A percentile compares a stretch with the other conserved stretches of the same genome.
These are phyloP conservation scores for Dendryphion nanum DNA, from an alignment of 2,329 filamentous ascomycete species.

Conservation along the genomic window DNA sequence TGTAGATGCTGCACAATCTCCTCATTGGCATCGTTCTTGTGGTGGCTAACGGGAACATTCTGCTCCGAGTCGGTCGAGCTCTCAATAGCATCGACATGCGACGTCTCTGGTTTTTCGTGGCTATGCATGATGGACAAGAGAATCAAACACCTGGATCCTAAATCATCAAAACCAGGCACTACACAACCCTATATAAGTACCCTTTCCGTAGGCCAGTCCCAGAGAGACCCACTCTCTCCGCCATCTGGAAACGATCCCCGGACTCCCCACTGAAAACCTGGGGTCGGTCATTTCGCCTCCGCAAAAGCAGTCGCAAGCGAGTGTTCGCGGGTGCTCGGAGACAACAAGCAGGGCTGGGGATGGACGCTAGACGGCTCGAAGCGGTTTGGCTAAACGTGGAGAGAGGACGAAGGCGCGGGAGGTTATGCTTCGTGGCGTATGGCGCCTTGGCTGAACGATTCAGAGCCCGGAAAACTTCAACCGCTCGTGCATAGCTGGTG, in stretches of 20 bases:
- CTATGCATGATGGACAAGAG: constrained; percentile 4
- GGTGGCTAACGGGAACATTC: constrained; percentile 6
- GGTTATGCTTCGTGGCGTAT: constrained; percentile 4
- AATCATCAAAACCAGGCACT: background rate
- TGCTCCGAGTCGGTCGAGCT: constrained; percentile 11
- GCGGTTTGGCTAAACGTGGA: constrained; percentile 7
- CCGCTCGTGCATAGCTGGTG: no score
- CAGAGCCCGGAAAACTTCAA: constrained; percentile 20
- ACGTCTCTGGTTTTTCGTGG: constrained; percentile 11
- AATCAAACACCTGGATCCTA: background rate
- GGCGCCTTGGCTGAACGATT: constrained; percentile 10
- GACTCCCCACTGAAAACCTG: constrained; percentile 5
- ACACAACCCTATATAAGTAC: background rate
- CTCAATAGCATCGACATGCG: constrained; percentile 19
- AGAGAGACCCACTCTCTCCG: background rate
- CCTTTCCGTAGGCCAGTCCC: constrained; percentile 4
- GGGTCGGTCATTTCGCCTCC: constrained; percentile 5
- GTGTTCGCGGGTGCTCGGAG: constrained; percentile 13
- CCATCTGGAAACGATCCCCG: constrained; percentile 4
- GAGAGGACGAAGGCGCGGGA: constrained; percentile 8
- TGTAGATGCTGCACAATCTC: constrained; percentile 28
- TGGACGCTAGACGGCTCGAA: constrained; percentile 3
- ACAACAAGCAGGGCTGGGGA: constrained; percentile 4
- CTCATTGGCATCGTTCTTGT: constrained; percentile 20
- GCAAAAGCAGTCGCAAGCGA: constrained; percentile 2